Percentiles rank a stretch among this genome's conserved stretches.
Conservation (phyloP, 1,284 basidiomycete species). For the Ceratobasidium sp. region DNA sequence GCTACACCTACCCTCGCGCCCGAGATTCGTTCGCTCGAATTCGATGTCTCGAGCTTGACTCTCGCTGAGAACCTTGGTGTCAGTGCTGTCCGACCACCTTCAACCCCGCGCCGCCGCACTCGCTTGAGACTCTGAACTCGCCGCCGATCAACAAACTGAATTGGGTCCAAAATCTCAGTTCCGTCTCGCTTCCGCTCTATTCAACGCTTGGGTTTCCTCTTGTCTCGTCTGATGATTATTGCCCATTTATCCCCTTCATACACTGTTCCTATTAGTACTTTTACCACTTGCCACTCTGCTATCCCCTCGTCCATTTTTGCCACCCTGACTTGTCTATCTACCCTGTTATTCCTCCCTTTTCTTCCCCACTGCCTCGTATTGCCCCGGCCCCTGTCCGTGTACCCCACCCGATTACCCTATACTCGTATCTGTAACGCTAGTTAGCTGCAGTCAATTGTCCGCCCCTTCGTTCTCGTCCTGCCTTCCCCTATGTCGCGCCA, state of each 20-base stretch:
- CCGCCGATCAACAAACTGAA: background rate
- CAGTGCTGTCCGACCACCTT: slow-evolving; percentile 4
- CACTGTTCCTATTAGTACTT: slow-evolving; percentile 13
- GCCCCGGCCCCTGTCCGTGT: slow-evolving; percentile 27
- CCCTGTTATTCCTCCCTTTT: background rate
- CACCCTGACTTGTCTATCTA: slow-evolving; percentile 19
- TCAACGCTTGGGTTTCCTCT: slow-evolving; percentile 5
- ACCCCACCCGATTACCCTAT: slow-evolving; percentile 12
- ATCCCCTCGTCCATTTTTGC: background rate
- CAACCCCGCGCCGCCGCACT: slow-evolving; percentile 36
- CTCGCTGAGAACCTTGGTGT: background rate
- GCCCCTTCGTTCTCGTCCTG: background rate
- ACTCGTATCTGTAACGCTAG: slow-evolving; percentile 40
- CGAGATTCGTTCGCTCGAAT: slow-evolving; percentile 41
- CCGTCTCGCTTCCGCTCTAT: background rate
- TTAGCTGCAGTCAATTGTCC: slow-evolving; percentile 41
- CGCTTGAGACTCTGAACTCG: slow-evolving; percentile 33
- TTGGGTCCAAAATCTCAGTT: slow-evolving; percentile 3
- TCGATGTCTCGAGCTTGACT: slow-evolving; percentile 20
- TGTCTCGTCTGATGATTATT: too few relatives aligned
- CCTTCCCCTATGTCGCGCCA: slow-evolving; percentile 10
- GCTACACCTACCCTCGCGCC: slow-evolving; percentile 8
- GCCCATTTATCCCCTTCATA: background rate
- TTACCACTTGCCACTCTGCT: background rate
- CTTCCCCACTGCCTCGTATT: background rate